Evolutionary conservation across 345 rosid genomes (phyloP), one percentile per base, ranked within the genome.

Genomic region (Populus pruinosa): DNA sequence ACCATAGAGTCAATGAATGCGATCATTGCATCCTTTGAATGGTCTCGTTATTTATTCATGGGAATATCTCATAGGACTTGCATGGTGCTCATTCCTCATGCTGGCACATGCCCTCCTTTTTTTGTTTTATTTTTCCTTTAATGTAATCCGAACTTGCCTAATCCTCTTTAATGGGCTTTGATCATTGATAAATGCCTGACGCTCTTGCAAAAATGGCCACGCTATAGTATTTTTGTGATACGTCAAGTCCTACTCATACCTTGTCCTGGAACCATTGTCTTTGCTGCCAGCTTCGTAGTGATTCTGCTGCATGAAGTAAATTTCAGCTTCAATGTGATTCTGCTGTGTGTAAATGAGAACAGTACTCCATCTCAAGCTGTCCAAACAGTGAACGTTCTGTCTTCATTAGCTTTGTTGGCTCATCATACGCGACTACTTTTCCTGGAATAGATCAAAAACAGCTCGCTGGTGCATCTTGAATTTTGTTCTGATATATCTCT

Each of bases 291-390:
- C 69, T 44, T 84, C 84, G 86, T n/a, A 68, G 87, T 33, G 88
- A 81, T 65, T 86, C 92, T 59, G 91, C 87, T 0, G 93, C 83
- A 44, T 44, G 49, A 44, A 11, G 3, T 44, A 13, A 39, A 39
- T 39, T 39, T 35, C 23, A n/a, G 67, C 59, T 49, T 86, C 83
- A 87, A 39, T 74, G 87, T 29, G 88, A 82, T 56, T 86, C 91
- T 65, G 92, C 88, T 0, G 93, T 83, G 4, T 87, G 82, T 76
- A 84, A 77, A 78, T 88, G 97, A 47, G 98, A 95, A 97, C 99
- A 90, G 77, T 91, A 89, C 80, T 90, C 98, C 83, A 86, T 87
- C 29, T 90, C 97, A 38, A 95, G 96, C 85, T 85, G 92, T 33
- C 97, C 96, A 27, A 89, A 91, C 80, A 93, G 76, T 0, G 97